Conservation (phyloP, 305 asterid species). For the Solanum chacoense region DNA sequence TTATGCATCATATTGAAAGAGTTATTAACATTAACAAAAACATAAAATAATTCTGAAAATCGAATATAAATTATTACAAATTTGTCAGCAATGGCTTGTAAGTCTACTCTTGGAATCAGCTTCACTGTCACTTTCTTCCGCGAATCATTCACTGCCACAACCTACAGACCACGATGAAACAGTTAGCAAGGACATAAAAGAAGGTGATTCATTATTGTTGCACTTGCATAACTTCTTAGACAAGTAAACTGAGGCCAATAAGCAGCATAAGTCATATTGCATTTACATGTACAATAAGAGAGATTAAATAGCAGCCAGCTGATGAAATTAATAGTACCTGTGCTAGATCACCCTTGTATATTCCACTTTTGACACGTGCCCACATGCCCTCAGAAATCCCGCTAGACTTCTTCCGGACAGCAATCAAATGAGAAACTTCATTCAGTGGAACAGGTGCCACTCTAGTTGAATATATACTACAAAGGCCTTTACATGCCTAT, state of each 20-base stretch:
- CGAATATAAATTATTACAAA: conserved; percentile 38
- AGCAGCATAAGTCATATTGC: not conserved
- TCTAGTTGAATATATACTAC: conserved; percentile 54
- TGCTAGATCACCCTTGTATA: conserved; percentile 86
- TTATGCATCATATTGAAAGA: not conserved
- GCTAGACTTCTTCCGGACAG: conserved; percentile 48
- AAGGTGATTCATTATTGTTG: not conserved
- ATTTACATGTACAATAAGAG: not conserved
- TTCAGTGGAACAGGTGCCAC: conserved; percentile 44
- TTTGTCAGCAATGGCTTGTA: conserved; percentile 84
- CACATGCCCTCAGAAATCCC: conserved; percentile 74
- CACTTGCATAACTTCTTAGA: not conserved
- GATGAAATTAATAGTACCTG: conserved; percentile 33
- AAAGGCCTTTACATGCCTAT: conserved; percentile 82
- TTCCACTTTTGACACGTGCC: conserved; percentile 95
- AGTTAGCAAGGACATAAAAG: conserved; percentile 6
- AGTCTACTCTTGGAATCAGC: conserved; percentile 85
- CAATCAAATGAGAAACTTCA: conserved; percentile 50
- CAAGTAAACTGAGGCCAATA: not conserved
- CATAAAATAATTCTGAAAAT: not conserved
- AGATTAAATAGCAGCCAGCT: not conserved
- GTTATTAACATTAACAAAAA: not conserved
- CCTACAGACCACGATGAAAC: conserved; percentile 32
- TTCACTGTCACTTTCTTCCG: conserved; percentile 72
- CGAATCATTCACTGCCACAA: conserved; percentile 49